A percentile compares a stretch with the other conserved stretches of the same genome.
Conservation (phyloP, 495 filamentous ascomycete genomes). For the Aspergillus hancockii region DNA sequence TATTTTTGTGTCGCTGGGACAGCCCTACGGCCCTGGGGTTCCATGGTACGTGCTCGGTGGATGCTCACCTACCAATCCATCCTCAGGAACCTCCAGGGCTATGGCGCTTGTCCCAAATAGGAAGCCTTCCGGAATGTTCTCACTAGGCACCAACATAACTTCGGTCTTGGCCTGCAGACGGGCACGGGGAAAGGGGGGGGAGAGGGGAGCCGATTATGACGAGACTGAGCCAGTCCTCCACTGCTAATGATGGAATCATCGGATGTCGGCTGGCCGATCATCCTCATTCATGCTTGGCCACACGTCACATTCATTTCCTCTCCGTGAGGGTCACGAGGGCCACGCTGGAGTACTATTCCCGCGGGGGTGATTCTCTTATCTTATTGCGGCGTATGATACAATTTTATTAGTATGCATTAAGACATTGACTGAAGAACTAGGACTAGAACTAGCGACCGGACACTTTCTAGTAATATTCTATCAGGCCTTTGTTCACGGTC, state of each 20-base stretch:
- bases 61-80: neutral
- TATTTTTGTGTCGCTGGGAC: neutral
- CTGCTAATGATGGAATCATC: neutral
- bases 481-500: neutral
- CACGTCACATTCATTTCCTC: too few relatives aligned
- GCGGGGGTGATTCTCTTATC: too few relatives aligned
- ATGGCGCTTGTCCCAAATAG: constrained; percentile 5
- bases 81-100: neutral
- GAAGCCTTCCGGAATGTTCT: constrained; percentile 16
- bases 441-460: neutral
- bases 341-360: too few relatives aligned
- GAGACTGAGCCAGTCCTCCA: too few relatives aligned
- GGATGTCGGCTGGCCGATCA: too few relatives aligned
- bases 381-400: too few relatives aligned
- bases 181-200: too few relatives aligned
- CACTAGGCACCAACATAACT: constrained; percentile 18
- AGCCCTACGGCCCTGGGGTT: neutral
- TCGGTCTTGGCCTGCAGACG: constrained; percentile 4
- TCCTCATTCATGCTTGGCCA: too few relatives aligned
- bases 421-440: neutral
- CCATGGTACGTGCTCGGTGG: neutral
- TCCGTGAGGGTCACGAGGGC: too few relatives aligned
- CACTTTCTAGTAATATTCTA: neutral
- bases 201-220: neutral
- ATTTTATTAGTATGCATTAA: too few relatives aligned